Percentiles rank a stretch among this genome's conserved stretches.
These are phyloP conservation scores for Kodamaea derodonti DNA, from an alignment of 1,139 yeast species.

Conservation along the genomic window DNA sequence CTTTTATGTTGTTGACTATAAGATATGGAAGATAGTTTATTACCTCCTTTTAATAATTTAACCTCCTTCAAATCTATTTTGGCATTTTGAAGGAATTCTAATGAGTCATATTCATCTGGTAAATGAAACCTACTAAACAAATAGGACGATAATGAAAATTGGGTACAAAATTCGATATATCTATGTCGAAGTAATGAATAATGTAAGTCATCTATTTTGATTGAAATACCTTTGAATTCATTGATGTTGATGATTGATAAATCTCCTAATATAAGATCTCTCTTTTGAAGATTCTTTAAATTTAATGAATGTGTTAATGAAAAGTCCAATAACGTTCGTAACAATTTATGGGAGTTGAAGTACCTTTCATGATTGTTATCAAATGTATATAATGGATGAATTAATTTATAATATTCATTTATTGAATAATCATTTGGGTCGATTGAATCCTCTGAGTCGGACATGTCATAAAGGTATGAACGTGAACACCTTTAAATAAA, in stretches of 20 bases:
- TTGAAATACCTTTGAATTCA: not conserved
- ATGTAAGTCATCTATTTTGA: not conserved
- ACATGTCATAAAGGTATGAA: too few relatives aligned
- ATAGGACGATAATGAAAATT: conserved; percentile 26
- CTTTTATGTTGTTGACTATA: conserved; percentile 30
- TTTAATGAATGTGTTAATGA: conserved; percentile 21
- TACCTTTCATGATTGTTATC: conserved; percentile 12
- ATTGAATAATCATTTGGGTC: conserved; percentile 17
- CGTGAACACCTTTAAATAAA: too few relatives aligned
- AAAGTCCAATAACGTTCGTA: conserved; percentile 28
- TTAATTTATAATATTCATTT: conserved; percentile 20
- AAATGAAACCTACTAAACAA: conserved; percentile 30
- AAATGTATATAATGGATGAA: conserved; percentile 18
- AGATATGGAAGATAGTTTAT: conserved; percentile 21
- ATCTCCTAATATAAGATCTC: conserved; percentile 24
- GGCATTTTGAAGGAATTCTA: conserved; percentile 16
- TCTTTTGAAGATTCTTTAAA: conserved; percentile 21
- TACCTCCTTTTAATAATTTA: conserved; percentile 25
- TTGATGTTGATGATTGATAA: not conserved
- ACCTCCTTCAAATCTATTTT: conserved; percentile 17
- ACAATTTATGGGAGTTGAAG: conserved; percentile 19
- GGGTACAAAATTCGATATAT: conserved; percentile 29
- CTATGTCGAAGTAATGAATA: conserved; percentile 17
- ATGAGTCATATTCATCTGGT: conserved; percentile 26
- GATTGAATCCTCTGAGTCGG: conserved; percentile 13